A percentile compares a stretch with the other conserved stretches of the same genome.
Evolutionary conservation across 768 basidiomycete species (phyloP).

Genomic region (Rhodotorula graminis): DNA sequence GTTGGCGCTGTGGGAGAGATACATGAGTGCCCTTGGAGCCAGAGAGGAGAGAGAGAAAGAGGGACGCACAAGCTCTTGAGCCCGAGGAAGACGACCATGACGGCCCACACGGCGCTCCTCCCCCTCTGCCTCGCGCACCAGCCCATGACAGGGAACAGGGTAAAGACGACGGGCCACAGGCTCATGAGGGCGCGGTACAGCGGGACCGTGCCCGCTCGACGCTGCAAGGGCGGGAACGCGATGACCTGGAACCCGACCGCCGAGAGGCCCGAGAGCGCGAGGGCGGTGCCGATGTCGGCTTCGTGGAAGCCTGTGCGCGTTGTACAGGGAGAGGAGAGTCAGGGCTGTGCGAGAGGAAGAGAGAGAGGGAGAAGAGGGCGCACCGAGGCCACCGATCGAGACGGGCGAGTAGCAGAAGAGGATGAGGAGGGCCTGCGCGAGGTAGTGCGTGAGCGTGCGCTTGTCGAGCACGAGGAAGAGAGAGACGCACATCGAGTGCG

Average conservation of each 20-base stretch:
- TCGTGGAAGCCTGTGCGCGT: conserved; percentile 22
- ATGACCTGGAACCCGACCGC: conserved; percentile 33
- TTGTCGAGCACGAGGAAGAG: too few species aligned
- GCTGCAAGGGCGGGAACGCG: conserved; percentile 39
- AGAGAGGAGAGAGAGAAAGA: neutral
- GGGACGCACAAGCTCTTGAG: conserved; percentile 26
- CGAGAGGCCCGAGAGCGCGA: conserved; percentile 33
- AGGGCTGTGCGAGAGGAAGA: neutral
- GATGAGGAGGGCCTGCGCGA: conserved; percentile 29
- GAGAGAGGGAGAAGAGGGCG: neutral
- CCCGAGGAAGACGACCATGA: conserved; percentile 19
- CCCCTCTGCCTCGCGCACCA: neutral
- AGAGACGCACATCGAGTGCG: conserved; percentile 12
- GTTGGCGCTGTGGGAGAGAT: conserved; percentile 2
- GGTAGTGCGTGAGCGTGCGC: neutral
- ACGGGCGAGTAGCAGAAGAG: conserved; percentile 39
- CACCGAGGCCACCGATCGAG: conserved; percentile 37
- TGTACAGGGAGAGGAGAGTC: too few species aligned
- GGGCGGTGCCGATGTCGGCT: conserved; percentile 31
- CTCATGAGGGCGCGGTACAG: conserved; percentile 27
- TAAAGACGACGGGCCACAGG: conserved; percentile 31
- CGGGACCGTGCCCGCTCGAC: conserved; percentile 30
- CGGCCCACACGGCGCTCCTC: conserved; percentile 6
- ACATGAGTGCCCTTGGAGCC: too few species aligned
- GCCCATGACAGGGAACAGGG: conserved; percentile 36